Conservation (phyloP, 1,139 yeast genomes). For the Taphrina communis region DNA sequence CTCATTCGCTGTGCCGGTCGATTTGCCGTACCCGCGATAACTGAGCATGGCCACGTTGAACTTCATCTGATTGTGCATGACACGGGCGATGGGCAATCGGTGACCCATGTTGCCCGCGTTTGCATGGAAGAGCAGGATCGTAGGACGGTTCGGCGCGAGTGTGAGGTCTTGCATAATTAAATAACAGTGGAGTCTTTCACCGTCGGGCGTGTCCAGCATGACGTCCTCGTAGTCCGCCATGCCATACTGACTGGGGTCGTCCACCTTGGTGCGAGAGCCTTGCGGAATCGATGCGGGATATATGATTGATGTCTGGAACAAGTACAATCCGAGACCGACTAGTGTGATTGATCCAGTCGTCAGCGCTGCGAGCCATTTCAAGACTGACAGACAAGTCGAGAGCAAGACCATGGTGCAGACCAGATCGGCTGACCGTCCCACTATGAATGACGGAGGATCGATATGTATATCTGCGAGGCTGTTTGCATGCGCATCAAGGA, state of each 20-base stretch:
- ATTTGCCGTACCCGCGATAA: constrained; percentile 62
- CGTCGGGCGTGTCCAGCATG: constrained; percentile 70
- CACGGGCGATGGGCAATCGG: constrained; percentile 78
- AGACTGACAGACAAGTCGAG: constrained; percentile 10
- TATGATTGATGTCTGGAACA: constrained; percentile 66
- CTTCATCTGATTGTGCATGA: constrained; percentile 68
- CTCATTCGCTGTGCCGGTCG: constrained; percentile 81
- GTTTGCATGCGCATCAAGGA: too few relatives aligned
- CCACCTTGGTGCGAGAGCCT: constrained; percentile 71
- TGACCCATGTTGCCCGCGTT: constrained; percentile 98
- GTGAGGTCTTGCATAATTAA: constrained; percentile 47
- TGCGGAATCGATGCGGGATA: constrained; percentile 84
- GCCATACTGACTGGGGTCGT: constrained; percentile 74
- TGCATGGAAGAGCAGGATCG: constrained; percentile 81
- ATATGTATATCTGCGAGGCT: too few relatives aligned
- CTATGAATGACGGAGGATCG: too few relatives aligned
- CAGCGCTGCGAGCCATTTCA: constrained; percentile 16
- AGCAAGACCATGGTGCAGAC: background rate
- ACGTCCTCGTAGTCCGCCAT: constrained; percentile 69
- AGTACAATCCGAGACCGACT: constrained; percentile 43
- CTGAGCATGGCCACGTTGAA: constrained; percentile 63
- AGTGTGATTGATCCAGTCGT: constrained; percentile 3
- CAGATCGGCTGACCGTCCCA: background rate
- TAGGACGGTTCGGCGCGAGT: constrained; percentile 55
- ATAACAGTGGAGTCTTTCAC: constrained; percentile 57